Conservation (phyloP, 805 yeast genomes). For the Komagataella ulmi region DNA sequence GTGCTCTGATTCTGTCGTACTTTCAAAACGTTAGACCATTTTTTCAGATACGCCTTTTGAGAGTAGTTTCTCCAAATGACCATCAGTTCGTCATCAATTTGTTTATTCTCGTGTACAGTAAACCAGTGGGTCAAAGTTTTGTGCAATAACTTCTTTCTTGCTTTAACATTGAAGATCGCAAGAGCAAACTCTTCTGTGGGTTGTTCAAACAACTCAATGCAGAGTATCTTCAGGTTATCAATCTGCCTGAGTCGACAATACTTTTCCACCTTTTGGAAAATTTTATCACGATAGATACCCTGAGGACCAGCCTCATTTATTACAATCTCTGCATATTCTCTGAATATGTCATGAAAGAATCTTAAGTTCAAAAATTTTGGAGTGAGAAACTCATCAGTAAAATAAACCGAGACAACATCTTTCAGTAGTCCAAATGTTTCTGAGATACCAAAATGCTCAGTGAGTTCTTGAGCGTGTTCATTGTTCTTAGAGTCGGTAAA, state of each 20-base stretch:
- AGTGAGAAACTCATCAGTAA: background rate
- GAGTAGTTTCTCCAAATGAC: background rate
- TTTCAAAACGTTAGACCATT: background rate
- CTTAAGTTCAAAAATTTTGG: background rate
- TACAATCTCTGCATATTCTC: background rate
- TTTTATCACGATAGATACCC: background rate
- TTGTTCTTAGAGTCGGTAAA: background rate
- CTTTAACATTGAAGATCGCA: background rate
- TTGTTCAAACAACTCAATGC: background rate
- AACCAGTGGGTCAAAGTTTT: background rate
- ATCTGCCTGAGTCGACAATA: background rate
- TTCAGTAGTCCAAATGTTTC: background rate
- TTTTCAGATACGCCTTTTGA: background rate
- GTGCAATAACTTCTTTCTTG: background rate
- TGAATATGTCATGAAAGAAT: background rate
- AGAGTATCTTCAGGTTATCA: background rate
- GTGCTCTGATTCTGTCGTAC: background rate
- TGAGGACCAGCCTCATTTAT: background rate
- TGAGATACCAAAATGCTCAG: background rate
- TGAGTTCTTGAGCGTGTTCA: background rate
- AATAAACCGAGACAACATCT: background rate
- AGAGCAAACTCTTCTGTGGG: background rate
- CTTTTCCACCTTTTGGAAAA: slow-evolving; percentile 2
- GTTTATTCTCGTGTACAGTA: background rate
- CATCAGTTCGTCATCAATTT: background rate